phyloP scores from a whole-genome alignment of 2,329 filamentous ascomycete genomes.

The Knufia fluminis region DNA sequence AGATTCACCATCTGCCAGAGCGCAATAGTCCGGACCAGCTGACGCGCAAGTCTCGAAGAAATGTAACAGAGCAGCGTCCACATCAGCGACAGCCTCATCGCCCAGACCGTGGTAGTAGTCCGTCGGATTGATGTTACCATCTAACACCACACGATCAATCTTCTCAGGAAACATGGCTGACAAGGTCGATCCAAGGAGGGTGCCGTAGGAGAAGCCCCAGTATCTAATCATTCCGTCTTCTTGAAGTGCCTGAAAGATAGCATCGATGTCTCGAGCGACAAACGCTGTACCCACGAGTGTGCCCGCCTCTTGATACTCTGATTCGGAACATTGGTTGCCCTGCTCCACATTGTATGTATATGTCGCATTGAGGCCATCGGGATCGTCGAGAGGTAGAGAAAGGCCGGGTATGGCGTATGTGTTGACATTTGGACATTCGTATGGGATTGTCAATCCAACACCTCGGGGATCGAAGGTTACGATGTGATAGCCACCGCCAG shows the following conservation, averaged over 20 bases:
- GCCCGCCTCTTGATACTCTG: constrained; percentile 4
- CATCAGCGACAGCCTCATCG: background rate
- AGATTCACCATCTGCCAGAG: background rate
- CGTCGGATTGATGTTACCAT: constrained; percentile 19
- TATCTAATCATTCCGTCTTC: constrained; percentile 32
- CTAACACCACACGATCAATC: constrained; percentile 32
- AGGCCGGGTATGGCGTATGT: background rate
- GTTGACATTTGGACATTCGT: constrained; percentile 4
- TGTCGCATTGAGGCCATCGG: constrained; percentile 5
- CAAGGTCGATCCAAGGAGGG: constrained; percentile 26
- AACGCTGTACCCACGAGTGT: constrained; percentile 32
- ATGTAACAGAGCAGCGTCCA: background rate
- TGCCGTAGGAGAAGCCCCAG: constrained; percentile 25
- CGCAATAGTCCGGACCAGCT: constrained; percentile 1
- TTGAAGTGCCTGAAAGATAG: constrained; percentile 34
- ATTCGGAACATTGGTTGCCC: constrained; percentile 3
- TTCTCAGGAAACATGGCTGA: constrained; percentile 33
- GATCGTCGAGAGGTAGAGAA: background rate
- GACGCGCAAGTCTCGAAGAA: constrained; percentile 2
- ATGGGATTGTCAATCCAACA: constrained; percentile 15
- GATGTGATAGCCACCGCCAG: constrained; percentile 20
- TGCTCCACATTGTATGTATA: background rate
- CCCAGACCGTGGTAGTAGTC: constrained; percentile 11
- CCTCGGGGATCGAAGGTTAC: constrained; percentile 28
- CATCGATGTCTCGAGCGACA: constrained; percentile 36